Evolutionary conservation across 345 rosid species (phyloP), one percentile per base, ranked within the genome.

Genomic region (Psidium guajava): DNA sequence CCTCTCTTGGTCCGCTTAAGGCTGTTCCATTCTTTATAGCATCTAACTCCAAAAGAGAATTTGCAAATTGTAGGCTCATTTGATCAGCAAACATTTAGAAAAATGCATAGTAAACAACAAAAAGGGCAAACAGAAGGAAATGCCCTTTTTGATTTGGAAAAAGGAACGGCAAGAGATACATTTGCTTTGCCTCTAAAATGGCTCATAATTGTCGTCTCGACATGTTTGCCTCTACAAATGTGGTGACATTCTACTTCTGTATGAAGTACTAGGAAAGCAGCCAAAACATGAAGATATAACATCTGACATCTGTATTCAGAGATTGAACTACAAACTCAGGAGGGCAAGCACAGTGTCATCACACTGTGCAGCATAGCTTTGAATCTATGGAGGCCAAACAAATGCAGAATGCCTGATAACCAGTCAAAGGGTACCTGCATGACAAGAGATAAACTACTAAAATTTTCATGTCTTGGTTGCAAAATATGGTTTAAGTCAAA

Each of bases 341-440:
- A 51, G 42, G 49, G 54, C 28, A 57, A 49, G n/a, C 32, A 14
- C 6, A 55, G 6, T 82, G 32, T 22, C 57, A 56, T 90, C 89
- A 96, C 82, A 96, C 82, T 15, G 93, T 86, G 91, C 99, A 97
- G 83, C 99, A 97, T 27, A 95, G 95, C 90, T 95, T 97, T 36
- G 98, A 90, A 90, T 95, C 98, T 25, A 97, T 92, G 57, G 99
- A 94, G 89, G 98, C 96, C 91, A 95, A 91, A 87, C 99, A 94
- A 80, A 94, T 94, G 90, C 94, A 92, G 90, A 96, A 93, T 73
- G 98, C 95, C 85, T 94, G 98, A 88, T 92, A 96, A 75, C 97
- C 98, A 8, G 96, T 92, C 59, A 94, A 88, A 21, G 99, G 99
- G 88, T 94, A 92, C 91, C 99, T 96, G 96, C 89, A 84, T 5